phyloP scores from a whole-genome alignment of 2,329 filamentous ascomycete genomes.

The Coniochaeta prunicola region DNA sequence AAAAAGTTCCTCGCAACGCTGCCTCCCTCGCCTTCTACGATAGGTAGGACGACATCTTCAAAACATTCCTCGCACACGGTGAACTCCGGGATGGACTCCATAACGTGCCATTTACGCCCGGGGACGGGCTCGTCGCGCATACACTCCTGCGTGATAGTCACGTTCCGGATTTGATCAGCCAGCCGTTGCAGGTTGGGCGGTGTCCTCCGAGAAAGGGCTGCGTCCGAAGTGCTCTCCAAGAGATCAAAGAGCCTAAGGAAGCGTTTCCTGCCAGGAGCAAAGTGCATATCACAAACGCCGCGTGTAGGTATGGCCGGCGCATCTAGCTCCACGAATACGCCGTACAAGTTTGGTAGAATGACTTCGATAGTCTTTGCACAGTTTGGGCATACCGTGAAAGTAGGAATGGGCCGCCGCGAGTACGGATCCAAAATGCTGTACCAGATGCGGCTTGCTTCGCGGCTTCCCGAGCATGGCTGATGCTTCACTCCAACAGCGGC shows the following conservation, averaged over 20 bases:
- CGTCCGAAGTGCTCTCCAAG: constrained; percentile 50
- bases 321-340: constrained; percentile 53
- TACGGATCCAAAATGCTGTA: constrained; percentile 65
- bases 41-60: constrained; percentile 68
- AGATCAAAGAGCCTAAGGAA: constrained; percentile 55
- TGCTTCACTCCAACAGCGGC: constrained; percentile 52
- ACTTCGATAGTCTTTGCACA: constrained; percentile 67
- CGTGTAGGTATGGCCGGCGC: constrained; percentile 35
- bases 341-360: constrained; percentile 64
- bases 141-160: constrained; percentile 56
- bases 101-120: constrained; percentile 69
- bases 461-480: constrained; percentile 50
- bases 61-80: constrained; percentile 87
- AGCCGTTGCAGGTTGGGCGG: constrained; percentile 54
- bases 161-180: constrained; percentile 53
- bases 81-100: constrained; percentile 67
- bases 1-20: constrained; percentile 60
- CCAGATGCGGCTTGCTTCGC: constrained; percentile 58
- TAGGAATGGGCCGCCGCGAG: constrained; percentile 53
- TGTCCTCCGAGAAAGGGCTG: constrained; percentile 33
- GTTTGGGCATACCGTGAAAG: constrained; percentile 68
- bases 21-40: constrained; percentile 39
- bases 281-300: constrained; percentile 64
- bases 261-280: constrained; percentile 39
- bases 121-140: constrained; percentile 52